Base-by-base conservation (phyloP, 805 yeast species). In the Lipomyces orientalis region DNA sequence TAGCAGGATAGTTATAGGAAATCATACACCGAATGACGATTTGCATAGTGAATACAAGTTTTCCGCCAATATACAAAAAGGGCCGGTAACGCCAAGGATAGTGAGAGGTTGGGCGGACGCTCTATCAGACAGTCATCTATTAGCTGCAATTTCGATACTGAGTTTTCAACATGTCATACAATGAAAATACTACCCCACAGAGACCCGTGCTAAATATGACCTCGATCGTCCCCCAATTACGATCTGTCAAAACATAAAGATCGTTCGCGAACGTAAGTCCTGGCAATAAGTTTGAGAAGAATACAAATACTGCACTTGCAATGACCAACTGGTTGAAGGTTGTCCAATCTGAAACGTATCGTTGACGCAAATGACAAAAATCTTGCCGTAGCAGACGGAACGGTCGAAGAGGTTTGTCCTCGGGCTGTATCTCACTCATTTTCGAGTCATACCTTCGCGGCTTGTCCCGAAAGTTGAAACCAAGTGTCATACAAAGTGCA, bases 41-140 rank as follows among this genome's bases (percentile, higher is more conserved):
- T 52, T 14, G 35, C 55, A 52, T 22, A 52, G 29, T 25, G 34
- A 25, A 31, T 52, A 52, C n/a, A 52, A 10, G 14, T 52, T 25
- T 31, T 52, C 55, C 5, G 55, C 55, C 55, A 52, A 52, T 52
- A 52, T 52, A 52, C 34, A 52, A 31, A 52, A 52, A 9, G 55
- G 55, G 8, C 55, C 55, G 6, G 55, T 52, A 25, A 52, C 55
- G 22, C 55, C 55, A 31, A 52, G 55, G n/a, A 52, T 52, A n/a
- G 34, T 25, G n/a, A 52, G 34, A 25, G 55, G 55, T 52, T 52
- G 55, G 8, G 55, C 55, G n/a, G 55, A 52, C 34, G 34, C 55
- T 31, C 55, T 52, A 25, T 12, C 49, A 43, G n/a, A 43, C n/a
- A 12, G 7, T 43, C 14, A 2, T 10, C 10, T 14, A 16, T 39